A percentile compares a stretch with the other conserved stretches of the same genome.
Evolutionary conservation across 2,329 filamentous ascomycete genomes (phyloP).

Genomic region (Septoria petroselini): DNA sequence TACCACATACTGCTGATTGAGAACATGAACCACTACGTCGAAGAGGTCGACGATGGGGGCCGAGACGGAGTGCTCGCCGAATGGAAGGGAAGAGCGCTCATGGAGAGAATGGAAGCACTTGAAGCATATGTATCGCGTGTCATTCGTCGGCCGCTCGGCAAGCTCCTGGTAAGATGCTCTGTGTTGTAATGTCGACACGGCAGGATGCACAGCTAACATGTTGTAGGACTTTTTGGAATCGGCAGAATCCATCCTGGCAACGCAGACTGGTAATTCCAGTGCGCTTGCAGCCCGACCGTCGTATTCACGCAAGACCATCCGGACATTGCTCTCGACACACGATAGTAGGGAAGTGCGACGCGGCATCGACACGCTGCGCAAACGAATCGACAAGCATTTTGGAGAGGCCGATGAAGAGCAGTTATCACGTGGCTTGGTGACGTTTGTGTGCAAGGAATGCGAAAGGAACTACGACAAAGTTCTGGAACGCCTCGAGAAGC

Average conservation of each 20-base stretch:
- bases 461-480: constrained; percentile 55
- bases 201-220: constrained; percentile 16
- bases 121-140: constrained; percentile 81
- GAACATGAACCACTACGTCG: constrained; percentile 97
- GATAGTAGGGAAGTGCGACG: constrained; percentile 83
- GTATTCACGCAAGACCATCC: constrained; percentile 77
- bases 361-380: constrained; percentile 73
- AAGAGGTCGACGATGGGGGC: constrained; percentile 70
- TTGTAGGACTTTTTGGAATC: constrained; percentile 78
- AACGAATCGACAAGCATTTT: constrained; percentile 96
- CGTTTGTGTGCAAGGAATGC: constrained; percentile 59
- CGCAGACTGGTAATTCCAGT: constrained; percentile 47
- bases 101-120: constrained; percentile 84
- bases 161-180: constrained; percentile 61
- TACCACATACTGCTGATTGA: constrained; percentile 97
- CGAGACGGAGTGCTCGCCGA: constrained; percentile 73
- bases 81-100: constrained; percentile 74
- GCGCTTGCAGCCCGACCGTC: constrained; percentile 74
- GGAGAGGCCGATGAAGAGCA: constrained; percentile 77
- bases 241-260: constrained; percentile 67
- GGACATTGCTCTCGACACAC: constrained; percentile 77
- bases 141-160: constrained; percentile 83
- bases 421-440: constrained; percentile 58
- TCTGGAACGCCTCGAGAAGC: constrained; percentile 48
- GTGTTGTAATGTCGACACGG: neutral